Evolutionary conservation across 73 alveolate genomes (phyloP).

Genomic region (Paramecium sexaurelia): DNA sequence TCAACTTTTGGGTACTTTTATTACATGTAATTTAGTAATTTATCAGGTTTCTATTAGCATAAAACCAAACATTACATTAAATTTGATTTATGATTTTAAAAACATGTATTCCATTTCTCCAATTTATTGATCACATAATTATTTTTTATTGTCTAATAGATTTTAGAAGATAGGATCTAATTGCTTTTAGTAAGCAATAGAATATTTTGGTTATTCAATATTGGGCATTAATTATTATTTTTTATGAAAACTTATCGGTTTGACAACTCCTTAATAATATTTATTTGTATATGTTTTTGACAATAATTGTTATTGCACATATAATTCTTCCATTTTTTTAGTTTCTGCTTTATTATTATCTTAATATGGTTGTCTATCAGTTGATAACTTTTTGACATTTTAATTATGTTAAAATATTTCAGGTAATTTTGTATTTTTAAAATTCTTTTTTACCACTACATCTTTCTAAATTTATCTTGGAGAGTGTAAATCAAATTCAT

Average conservation of each 20-base stretch:
- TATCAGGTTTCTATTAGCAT: neutral
- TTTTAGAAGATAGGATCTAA: conserved; percentile 1
- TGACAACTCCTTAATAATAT: neutral
- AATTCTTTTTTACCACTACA: neutral
- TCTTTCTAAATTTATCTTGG: conserved; percentile 12
- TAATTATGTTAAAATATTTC: neutral
- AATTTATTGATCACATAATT: neutral
- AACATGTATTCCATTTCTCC: conserved; percentile 26
- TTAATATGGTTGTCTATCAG: neutral
- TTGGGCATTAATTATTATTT: neutral
- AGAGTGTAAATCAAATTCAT: conserved; percentile 52
- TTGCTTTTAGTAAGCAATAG: neutral
- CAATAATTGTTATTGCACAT: neutral
- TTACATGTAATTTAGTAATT: neutral
- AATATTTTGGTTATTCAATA: neutral
- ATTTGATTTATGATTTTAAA: conserved; percentile 21
- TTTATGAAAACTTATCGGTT: conserved; percentile 34
- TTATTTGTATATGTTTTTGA: conserved; percentile 16
- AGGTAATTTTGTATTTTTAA: conserved; percentile 37
- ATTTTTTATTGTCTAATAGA: neutral
- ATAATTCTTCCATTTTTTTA: neutral
- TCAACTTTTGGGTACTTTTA: neutral
- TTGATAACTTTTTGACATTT: neutral
- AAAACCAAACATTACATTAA: neutral
- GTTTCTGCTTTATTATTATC: neutral